Conservation (phyloP, 164 flowering plant species). For the Santalum album region DNA sequence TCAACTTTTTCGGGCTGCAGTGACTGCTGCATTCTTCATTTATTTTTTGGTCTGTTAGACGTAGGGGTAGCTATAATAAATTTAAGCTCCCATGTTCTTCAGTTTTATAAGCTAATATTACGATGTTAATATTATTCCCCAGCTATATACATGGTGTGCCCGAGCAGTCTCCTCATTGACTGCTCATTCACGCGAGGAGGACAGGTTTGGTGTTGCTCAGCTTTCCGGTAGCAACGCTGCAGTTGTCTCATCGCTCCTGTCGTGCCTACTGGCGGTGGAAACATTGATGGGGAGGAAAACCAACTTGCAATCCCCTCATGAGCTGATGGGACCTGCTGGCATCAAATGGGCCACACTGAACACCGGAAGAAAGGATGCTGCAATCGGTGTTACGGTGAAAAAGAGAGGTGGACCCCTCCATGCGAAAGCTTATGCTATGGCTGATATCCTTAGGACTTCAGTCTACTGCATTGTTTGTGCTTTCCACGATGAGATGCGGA, state of each 20-base stretch:
- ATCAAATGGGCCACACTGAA: conserved; percentile 65
- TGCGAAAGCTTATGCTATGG: conserved; percentile 68
- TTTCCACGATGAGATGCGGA: conserved; percentile 70
- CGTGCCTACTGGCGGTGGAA: conserved; percentile 79
- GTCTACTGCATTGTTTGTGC: conserved; percentile 57
- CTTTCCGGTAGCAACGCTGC: conserved; percentile 78
- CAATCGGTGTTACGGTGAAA: conserved; percentile 23
- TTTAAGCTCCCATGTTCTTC: too few relatives aligned
- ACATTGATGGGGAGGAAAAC: conserved; percentile 86
- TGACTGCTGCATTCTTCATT: too few relatives aligned
- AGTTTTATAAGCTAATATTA: background rate
- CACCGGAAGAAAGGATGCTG: conserved; percentile 40
- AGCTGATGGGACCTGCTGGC: conserved; percentile 51
- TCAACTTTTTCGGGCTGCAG: too few relatives aligned
- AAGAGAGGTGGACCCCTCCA: conserved; percentile 45
- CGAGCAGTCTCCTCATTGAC: conserved; percentile 58
- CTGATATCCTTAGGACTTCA: conserved; percentile 70
- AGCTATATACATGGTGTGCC: conserved; percentile 83
- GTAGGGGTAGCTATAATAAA: too few relatives aligned
- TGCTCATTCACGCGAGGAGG: conserved; percentile 67
- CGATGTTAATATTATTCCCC: conserved; percentile 17
- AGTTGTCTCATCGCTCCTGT: conserved; percentile 60
- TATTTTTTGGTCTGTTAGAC: too few relatives aligned
- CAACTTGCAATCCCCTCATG: conserved; percentile 41
- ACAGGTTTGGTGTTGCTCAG: conserved; percentile 86